Conservation (phyloP, 441 rosid genomes). For the Viola pubescens region DNA sequence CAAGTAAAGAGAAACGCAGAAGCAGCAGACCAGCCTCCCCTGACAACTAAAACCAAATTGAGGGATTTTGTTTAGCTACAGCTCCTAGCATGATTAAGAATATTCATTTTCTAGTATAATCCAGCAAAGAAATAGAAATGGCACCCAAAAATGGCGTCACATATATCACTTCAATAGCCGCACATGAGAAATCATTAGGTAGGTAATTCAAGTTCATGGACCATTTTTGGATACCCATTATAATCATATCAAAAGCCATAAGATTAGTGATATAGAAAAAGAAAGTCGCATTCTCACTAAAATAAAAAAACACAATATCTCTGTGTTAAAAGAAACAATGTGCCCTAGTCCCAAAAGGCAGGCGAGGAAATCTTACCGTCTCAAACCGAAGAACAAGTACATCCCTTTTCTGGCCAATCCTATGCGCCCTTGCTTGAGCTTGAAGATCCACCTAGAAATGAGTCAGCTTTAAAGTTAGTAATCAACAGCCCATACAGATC, state of each 20-base stretch:
- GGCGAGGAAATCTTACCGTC: conserved; percentile 44
- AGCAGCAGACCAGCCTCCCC: too few relatives aligned
- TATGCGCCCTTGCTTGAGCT: conserved; percentile 97
- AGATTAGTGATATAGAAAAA: too few relatives aligned
- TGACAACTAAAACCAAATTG: too few relatives aligned
- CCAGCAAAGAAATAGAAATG: not conserved
- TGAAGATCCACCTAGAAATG: conserved; percentile 79
- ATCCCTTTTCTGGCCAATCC: conserved; percentile 96
- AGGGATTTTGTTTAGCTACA: not conserved
- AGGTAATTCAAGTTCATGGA: too few relatives aligned
- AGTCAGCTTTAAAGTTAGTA: conserved; percentile 12
- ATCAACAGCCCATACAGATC: conserved; percentile 2
- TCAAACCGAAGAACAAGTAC: conserved; percentile 94
- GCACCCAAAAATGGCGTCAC: not conserved
- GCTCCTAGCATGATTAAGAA: not conserved
- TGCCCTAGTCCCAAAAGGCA: not conserved
- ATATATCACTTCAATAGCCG: not conserved
- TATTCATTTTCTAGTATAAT: not conserved
- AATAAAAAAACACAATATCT: not conserved
- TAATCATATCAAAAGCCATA: too few relatives aligned
- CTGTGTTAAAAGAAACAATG: conserved; percentile 13
- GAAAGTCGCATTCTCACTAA: too few relatives aligned
- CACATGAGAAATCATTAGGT: too few relatives aligned
- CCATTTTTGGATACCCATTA: too few relatives aligned
- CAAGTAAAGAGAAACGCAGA: too few relatives aligned